Conservation (phyloP, 2,329 filamentous ascomycete genomes). For the Fusarium sp. region DNA sequence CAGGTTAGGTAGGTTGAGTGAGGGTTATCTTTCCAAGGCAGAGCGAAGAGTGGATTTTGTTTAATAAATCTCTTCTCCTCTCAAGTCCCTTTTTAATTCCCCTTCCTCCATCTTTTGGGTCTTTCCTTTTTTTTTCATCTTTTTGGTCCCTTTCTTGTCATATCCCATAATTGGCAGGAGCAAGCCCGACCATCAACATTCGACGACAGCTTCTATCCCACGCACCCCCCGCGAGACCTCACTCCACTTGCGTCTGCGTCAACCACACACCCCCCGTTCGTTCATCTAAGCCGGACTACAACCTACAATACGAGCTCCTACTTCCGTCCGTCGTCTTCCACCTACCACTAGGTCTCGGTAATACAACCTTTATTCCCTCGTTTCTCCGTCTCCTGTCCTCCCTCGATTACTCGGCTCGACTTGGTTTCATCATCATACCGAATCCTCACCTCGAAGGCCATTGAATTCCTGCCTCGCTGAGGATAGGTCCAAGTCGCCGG, state of each 20-base stretch:
- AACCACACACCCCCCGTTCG: conserved; percentile 28
- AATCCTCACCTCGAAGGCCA: conserved; percentile 15
- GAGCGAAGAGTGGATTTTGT: conserved; percentile 18
- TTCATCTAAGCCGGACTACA: conserved; percentile 11
- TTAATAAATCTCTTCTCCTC: neutral
- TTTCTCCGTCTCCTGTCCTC: neutral
- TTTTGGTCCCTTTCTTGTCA: neutral
- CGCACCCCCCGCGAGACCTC: conserved; percentile 32
- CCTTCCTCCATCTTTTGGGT: neutral
- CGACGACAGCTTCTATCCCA: conserved; percentile 19
- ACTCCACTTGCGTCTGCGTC: conserved; percentile 31
- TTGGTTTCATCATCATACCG: conserved; percentile 13
- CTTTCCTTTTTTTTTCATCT: conserved; percentile 2
- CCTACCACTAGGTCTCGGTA: conserved; percentile 18
- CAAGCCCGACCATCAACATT: conserved; percentile 14
- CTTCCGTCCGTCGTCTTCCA: conserved; percentile 6
- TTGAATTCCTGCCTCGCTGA: conserved; percentile 13
- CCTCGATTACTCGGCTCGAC: conserved; percentile 2
- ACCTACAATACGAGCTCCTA: conserved; percentile 35
- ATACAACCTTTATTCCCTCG: conserved; percentile 24
- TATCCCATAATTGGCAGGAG: conserved; percentile 6
- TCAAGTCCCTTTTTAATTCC: neutral
- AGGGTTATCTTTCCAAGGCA: conserved; percentile 43
- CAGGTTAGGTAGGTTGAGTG: conserved; percentile 6
- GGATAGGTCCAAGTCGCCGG: conserved; percentile 34